Evolutionary conservation across 257 asterid genomes (phyloP), one percentile per base, ranked within the genome.

Genomic region (Thymus quinquecostatus): DNA sequence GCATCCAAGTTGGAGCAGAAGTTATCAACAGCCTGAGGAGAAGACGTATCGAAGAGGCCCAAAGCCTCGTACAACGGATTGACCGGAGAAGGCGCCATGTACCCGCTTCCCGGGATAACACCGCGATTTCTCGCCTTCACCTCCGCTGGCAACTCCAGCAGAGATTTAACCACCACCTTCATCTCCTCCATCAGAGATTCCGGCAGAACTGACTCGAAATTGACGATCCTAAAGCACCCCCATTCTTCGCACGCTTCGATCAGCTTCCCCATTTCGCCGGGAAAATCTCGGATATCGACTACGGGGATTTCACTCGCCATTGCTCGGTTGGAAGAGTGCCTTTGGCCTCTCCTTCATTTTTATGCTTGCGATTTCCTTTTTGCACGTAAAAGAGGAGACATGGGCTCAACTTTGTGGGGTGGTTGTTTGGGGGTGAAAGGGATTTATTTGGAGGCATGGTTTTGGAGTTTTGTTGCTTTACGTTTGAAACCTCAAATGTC

Each of bases 61-160:
- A 91, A 68, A 0, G 92, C 84, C 58, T 91, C 92, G 62, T 85
- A 88, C 21, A 85, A 84, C 4, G 96, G 97, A 68, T 85, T 89
- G 43, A 11, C 68, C 38, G 62, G 30, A 8, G 81, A 77, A 9
- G 91, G 96, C 5, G 88, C 80, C 76, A 87, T 68, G 70, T 89
- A 91, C 5, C 97, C 96, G 64, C 91, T 87, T 8, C 89, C 88
- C 5, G 76, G 77, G 14, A 87, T 82, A 1, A 78, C 89, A 6
- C 70, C 86, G 13, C 11, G 41, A 70, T 88, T 91, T 4, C 88
- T 66, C 73, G 63, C 32, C 84, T 86, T 86, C 29, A 82, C 60
- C 29, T 78, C 88, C 69, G 59, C 51, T 1, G 89, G 88, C 73
- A 78, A 68, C 8, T 80, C 88, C 12, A 84, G 58, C 57, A 86